Conservation (phyloP, 768 basidiomycete genomes). For the Podaxis sp. region DNA sequence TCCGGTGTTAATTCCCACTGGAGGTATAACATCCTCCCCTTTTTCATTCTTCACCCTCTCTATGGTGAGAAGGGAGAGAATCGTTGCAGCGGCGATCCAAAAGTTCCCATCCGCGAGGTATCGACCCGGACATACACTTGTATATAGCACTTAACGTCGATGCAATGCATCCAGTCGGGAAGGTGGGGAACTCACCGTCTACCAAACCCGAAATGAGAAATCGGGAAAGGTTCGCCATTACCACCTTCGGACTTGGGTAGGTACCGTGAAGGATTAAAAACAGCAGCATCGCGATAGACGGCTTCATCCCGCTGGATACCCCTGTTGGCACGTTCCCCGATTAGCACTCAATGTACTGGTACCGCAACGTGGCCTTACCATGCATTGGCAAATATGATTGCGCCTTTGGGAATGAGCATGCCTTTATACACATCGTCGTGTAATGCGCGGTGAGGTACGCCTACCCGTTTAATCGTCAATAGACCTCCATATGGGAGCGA, state of each 20-base stretch:
- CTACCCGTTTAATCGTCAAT: slow-evolving; percentile 22
- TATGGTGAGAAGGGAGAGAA: background rate
- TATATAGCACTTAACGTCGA: background rate
- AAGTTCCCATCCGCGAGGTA: background rate
- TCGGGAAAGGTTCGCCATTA: background rate
- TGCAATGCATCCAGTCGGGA: background rate
- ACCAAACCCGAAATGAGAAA: background rate
- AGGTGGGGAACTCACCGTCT: background rate
- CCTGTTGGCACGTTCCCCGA: slow-evolving; percentile 22
- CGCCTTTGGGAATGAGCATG: slow-evolving; percentile 57
- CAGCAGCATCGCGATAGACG: slow-evolving; percentile 43
- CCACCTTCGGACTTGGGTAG: slow-evolving; percentile 18
- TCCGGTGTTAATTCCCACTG: background rate
- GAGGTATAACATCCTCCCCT: background rate
- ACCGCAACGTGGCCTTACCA: no score
- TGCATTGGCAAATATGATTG: slow-evolving; percentile 52
- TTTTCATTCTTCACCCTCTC: background rate
- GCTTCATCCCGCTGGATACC: slow-evolving; percentile 42
- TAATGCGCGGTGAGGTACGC: slow-evolving; percentile 58
- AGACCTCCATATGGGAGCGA: background rate
- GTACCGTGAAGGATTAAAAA: slow-evolving; percentile 53
- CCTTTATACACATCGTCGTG: slow-evolving; percentile 61
- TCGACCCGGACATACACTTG: slow-evolving; percentile 3
- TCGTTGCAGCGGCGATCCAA: background rate
- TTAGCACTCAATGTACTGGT: no score